phyloP scores from a whole-genome alignment of 2,329 filamentous ascomycete genomes.

The Cercospora canescens region DNA sequence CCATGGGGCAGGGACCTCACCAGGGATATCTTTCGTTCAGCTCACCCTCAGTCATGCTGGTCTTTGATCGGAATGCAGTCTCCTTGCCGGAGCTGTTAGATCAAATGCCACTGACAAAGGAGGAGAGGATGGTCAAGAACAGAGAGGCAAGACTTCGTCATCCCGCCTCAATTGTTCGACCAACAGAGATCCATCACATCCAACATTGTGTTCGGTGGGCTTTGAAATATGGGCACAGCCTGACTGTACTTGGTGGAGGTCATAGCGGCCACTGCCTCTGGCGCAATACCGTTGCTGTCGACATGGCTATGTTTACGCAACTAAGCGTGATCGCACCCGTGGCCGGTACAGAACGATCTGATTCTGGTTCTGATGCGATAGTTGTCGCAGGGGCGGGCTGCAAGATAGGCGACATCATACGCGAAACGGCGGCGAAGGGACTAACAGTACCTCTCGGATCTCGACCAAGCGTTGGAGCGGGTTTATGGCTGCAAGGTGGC shows the following conservation, averaged over 20 bases:
- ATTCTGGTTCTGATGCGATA: not conserved
- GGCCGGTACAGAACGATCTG: too few relatives aligned
- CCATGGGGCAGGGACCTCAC: not conserved
- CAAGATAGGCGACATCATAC: not conserved
- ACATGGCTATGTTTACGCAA: constrained; percentile 62
- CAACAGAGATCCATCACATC: not conserved
- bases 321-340: constrained; percentile 39
- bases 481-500: constrained; percentile 65
- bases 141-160: not conserved
- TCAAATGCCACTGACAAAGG: not conserved
- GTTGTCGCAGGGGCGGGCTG: not conserved
- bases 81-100: not conserved
- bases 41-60: not conserved
- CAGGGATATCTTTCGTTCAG: not conserved
- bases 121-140: not conserved
- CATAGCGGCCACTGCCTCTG: constrained; percentile 61
- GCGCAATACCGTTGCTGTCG: constrained; percentile 55
- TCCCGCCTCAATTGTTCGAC: not conserved
- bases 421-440: constrained; percentile 19
- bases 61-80: not conserved
- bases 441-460: constrained; percentile 61
- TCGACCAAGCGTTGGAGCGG: constrained; percentile 64
- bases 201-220: not conserved
- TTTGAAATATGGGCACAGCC: not conserved
- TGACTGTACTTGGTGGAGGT: constrained; percentile 54